Evolutionary conservation across 2,329 filamentous ascomycete species (phyloP).

Genomic region (Colletotrichum salicis): DNA sequence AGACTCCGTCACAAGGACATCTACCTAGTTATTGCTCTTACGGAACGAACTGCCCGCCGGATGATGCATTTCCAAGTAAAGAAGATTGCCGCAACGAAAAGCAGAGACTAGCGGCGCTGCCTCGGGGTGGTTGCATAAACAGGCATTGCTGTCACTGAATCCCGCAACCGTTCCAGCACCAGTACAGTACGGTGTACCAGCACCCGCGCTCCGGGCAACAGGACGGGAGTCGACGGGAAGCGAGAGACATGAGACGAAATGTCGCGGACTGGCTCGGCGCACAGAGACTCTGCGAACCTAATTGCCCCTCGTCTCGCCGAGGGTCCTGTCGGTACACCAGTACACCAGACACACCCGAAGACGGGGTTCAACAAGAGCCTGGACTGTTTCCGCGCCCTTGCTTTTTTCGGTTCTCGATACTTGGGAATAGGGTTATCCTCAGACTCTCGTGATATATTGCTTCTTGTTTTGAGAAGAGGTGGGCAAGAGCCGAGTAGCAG

Average conservation of each 20-base stretch:
- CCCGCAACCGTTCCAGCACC: conserved; percentile 8
- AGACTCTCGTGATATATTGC: not conserved
- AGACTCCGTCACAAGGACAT: not conserved
- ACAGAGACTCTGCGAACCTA: conserved; percentile 29
- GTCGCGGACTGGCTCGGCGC: conserved; percentile 25
- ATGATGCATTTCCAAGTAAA: conserved; percentile 8
- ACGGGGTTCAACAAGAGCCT: not conserved
- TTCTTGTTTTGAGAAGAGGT: not conserved
- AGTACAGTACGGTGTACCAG: not conserved
- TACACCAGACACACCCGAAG: conserved; percentile 1
- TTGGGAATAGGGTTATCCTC: not conserved
- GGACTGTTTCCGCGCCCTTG: conserved; percentile 7
- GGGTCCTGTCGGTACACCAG: not conserved
- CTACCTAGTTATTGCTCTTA: not conserved
- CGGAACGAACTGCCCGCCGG: not conserved
- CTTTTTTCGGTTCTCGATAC: not conserved
- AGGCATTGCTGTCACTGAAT: conserved; percentile 12
- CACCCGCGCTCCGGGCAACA: conserved; percentile 9
- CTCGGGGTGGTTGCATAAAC: conserved; percentile 23
- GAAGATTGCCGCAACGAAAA: conserved; percentile 3
- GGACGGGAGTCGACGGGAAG: conserved; percentile 26
- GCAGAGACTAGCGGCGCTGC: conserved; percentile 13
- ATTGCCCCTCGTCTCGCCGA: conserved; percentile 16
- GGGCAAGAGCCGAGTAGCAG: not conserved
- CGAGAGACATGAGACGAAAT: conserved; percentile 31